These are phyloP conservation scores for Bauhinia variegata DNA, from an alignment of 306 rosid species.

Conservation along the genomic window DNA sequence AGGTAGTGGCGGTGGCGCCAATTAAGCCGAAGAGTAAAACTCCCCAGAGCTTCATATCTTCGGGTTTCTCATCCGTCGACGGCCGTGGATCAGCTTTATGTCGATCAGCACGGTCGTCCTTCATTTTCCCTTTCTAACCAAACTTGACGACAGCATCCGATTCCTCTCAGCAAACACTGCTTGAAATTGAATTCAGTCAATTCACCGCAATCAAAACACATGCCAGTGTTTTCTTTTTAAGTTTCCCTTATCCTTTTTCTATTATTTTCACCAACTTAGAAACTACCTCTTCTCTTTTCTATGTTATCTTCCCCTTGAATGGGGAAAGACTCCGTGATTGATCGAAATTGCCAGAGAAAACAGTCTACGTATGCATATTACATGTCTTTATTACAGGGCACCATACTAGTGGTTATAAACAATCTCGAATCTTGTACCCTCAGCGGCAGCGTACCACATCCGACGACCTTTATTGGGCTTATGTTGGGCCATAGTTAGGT, in stretches of 20 bases:
- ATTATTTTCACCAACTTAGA: conserved; percentile 20
- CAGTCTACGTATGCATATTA: too few relatives aligned
- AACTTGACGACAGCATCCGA: conserved; percentile 22
- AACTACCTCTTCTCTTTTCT: background rate
- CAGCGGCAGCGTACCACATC: too few relatives aligned
- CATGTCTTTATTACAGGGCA: too few relatives aligned
- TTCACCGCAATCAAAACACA: conserved; percentile 44
- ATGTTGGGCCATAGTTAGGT: too few relatives aligned
- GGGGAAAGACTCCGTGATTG: too few relatives aligned
- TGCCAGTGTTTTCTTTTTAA: conserved; percentile 32
- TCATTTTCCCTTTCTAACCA: conserved; percentile 45
- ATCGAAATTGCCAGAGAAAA: too few relatives aligned
- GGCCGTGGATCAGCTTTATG: conserved; percentile 45
- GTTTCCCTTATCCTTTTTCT: background rate
- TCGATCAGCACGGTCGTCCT: conserved; percentile 43
- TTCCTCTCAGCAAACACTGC: conserved; percentile 18
- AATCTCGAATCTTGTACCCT: too few relatives aligned
- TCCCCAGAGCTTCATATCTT: conserved; percentile 72
- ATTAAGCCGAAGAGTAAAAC: conserved; percentile 74
- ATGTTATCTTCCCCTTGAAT: too few relatives aligned
- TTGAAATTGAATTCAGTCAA: conserved; percentile 27
- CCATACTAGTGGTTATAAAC: too few relatives aligned
- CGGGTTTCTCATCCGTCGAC: conserved; percentile 43
- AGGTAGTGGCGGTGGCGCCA: conserved; percentile 88
- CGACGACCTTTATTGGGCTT: background rate